These are phyloP conservation scores for Boletellus sp. DNA, from an alignment of 1,284 basidiomycete species.

Conservation along the genomic window DNA sequence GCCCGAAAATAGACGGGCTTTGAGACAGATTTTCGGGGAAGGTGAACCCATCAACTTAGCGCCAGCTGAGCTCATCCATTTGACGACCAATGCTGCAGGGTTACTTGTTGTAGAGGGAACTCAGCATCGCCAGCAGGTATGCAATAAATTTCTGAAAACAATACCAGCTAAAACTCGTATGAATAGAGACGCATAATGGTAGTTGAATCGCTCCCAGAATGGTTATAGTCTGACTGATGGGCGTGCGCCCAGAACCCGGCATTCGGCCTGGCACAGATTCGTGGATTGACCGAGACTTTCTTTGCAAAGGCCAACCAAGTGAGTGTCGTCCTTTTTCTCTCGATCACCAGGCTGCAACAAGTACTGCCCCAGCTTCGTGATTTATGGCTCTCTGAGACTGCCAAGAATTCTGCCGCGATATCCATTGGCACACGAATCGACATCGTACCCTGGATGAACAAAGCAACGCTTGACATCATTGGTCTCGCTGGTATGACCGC, in stretches of 20 bases:
- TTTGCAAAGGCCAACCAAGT: conserved; percentile 51
- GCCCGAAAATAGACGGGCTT: conserved; percentile 13
- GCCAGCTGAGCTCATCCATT: neutral
- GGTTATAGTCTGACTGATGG: neutral
- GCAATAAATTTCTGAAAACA: neutral
- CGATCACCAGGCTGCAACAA: neutral
- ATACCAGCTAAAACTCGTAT: no score
- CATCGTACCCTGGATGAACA: conserved; percentile 51
- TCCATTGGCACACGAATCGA: conserved; percentile 36
- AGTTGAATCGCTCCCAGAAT: neutral
- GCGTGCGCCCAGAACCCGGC: conserved; percentile 49
- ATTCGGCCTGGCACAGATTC: conserved; percentile 52
- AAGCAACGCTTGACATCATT: conserved; percentile 65
- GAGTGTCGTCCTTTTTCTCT: neutral
- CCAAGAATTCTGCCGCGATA: conserved; percentile 18
- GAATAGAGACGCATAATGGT: neutral
- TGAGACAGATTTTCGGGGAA: conserved; percentile 29
- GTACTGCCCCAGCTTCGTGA: conserved; percentile 41
- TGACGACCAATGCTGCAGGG: conserved; percentile 8
- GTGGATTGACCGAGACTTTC: conserved; percentile 54
- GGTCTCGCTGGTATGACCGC: conserved; percentile 54
- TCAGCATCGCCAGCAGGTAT: conserved; percentile 28
- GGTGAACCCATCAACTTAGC: conserved; percentile 15
- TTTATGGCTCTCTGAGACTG: conserved; percentile 36
- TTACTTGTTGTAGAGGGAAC: conserved; percentile 23